These are phyloP conservation scores for Yamadazyma triangularis DNA, from an alignment of 1,139 yeast genomes.

Conservation along the genomic window DNA sequence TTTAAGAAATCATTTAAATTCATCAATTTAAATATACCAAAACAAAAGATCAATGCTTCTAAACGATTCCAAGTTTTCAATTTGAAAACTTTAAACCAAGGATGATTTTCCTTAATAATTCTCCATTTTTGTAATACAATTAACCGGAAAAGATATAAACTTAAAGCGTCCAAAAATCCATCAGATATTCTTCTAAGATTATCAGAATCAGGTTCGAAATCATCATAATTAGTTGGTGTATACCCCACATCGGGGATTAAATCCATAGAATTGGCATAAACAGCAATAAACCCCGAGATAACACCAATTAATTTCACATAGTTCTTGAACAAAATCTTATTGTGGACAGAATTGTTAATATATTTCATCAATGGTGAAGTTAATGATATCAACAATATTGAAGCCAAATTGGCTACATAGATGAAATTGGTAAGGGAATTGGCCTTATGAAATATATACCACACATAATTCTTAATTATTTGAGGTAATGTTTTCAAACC, in stretches of 20 bases:
- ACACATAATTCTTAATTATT: slow-evolving; percentile 16
- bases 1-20: slow-evolving; percentile 32
- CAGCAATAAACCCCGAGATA: slow-evolving; percentile 27
- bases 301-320: slow-evolving; percentile 37
- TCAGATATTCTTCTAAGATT: slow-evolving; percentile 24
- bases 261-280: slow-evolving; percentile 23
- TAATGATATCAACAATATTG: slow-evolving; percentile 32
- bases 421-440: slow-evolving; percentile 33
- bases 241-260: slow-evolving; percentile 24
- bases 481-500: slow-evolving; percentile 7
- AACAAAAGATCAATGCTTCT: slow-evolving; percentile 35
- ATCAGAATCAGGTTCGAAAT: slow-evolving; percentile 9
- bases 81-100: slow-evolving; percentile 21
- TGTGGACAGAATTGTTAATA: slow-evolving; percentile 15
- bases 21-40: slow-evolving; percentile 38
- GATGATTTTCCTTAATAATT: slow-evolving; percentile 36
- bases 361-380: slow-evolving; percentile 29
- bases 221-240: slow-evolving; percentile 11
- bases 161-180: slow-evolving; percentile 24
- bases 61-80: slow-evolving; percentile 28
- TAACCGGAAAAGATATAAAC: slow-evolving; percentile 31
- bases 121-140: slow-evolving; percentile 42
- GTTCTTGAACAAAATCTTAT: slow-evolving; percentile 26
- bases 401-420: slow-evolving; percentile 32
- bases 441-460: slow-evolving; percentile 22